Conservation (phyloP, 495 filamentous ascomycete genomes). For the Articulospora tetracladia region DNA sequence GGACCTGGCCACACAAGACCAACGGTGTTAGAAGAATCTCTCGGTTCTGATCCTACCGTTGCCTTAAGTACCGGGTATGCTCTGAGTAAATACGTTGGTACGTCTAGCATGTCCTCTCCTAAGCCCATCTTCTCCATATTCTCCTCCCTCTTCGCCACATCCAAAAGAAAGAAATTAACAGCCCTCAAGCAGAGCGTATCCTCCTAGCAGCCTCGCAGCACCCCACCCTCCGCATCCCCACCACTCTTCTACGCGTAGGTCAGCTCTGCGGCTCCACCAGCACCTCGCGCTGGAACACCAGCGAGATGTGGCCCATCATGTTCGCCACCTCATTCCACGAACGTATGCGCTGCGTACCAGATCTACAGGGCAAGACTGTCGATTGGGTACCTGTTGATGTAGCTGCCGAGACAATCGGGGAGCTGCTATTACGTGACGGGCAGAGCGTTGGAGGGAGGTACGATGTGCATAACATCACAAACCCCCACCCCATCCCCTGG, state of each 20-base stretch:
- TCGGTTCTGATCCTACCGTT: constrained; percentile 20
- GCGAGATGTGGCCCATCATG: constrained; percentile 28
- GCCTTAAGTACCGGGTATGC: constrained; percentile 26
- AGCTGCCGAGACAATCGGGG: constrained; percentile 19
- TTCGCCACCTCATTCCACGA: constrained; percentile 24
- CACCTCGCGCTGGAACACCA: constrained; percentile 13
- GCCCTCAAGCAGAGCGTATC: constrained; percentile 20
- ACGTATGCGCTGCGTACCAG: constrained; percentile 12
- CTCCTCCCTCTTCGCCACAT: not conserved
- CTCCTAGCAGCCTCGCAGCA: constrained; percentile 10
- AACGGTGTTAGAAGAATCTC: constrained; percentile 12
- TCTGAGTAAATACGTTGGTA: constrained; percentile 27
- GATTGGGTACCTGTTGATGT: constrained; percentile 33
- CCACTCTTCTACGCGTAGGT: constrained; percentile 25
- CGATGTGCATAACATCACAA: constrained; percentile 19
- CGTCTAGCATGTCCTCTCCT: not conserved
- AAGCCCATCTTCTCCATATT: not conserved
- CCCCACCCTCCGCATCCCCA: constrained; percentile 6
- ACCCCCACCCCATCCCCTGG: constrained; percentile 16
- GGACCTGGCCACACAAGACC: constrained; percentile 8
- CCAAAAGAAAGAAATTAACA: not conserved
- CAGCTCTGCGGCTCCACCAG: constrained; percentile 24
- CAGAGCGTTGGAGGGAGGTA: not conserved
- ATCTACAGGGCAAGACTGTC: not conserved
- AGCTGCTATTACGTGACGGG: constrained; percentile 11